A percentile compares a stretch with the other conserved stretches of the same genome.
Evolutionary conservation across 2,329 filamentous ascomycete genomes (phyloP).

Genomic region (Fusarium sp.): DNA sequence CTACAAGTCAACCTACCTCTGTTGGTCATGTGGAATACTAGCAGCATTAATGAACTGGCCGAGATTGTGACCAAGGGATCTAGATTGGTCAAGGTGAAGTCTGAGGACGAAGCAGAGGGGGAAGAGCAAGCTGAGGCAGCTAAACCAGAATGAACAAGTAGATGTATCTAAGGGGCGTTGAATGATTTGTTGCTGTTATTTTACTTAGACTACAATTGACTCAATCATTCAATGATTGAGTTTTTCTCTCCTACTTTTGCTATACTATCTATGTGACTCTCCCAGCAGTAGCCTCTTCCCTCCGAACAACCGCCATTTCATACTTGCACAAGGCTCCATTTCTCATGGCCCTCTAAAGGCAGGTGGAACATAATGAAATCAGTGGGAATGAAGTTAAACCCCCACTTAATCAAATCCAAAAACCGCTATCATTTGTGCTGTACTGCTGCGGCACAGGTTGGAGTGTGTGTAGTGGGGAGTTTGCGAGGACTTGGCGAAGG

Average conservation of each 20-base stretch:
- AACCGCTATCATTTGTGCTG: background rate
- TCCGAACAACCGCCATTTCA: background rate
- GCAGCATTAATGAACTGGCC: conserved; percentile 43
- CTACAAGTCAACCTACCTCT: conserved; percentile 44
- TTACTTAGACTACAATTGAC: background rate
- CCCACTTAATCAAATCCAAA: background rate
- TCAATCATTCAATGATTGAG: background rate
- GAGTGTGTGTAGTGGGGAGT: background rate
- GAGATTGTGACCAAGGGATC: conserved; percentile 42
- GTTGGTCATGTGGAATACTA: conserved; percentile 40
- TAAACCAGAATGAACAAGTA: background rate
- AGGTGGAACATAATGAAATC: background rate
- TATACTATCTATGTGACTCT: background rate
- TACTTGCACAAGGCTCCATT: background rate
- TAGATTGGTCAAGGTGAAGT: conserved; percentile 30
- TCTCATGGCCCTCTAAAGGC: background rate
- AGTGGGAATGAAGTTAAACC: background rate
- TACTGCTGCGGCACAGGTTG: background rate
- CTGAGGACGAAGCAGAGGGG: background rate
- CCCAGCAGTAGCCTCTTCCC: background rate
- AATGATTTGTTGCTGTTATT: background rate
- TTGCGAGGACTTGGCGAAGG: background rate
- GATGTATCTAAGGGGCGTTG: background rate
- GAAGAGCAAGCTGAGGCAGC: background rate
- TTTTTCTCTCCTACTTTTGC: background rate